These are phyloP conservation scores for Fusarium brevicatenulatum DNA, from an alignment of 2,329 filamentous ascomycete species.

Conservation along the genomic window DNA sequence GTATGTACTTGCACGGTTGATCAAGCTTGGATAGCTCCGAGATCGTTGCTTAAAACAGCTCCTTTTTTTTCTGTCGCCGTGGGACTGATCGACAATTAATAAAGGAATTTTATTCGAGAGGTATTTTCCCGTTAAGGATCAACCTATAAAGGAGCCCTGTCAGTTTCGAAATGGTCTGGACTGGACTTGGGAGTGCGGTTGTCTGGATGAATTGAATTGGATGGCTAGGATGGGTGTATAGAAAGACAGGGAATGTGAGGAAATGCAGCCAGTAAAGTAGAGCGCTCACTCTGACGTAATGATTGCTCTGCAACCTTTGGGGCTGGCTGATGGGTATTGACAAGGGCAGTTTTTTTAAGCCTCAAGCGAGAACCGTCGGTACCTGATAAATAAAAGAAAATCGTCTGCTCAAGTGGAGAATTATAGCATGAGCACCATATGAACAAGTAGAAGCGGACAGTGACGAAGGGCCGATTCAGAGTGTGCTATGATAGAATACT, in stretches of 20 bases:
- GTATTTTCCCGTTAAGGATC: conserved; percentile 22
- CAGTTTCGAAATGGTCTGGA: conserved; percentile 16
- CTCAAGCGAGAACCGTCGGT: conserved; percentile 29
- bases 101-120: neutral
- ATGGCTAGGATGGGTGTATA: conserved; percentile 3
- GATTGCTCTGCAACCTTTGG: conserved; percentile 11
- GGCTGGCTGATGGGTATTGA: conserved; percentile 16
- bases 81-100: conserved; percentile 15
- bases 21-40: conserved; percentile 42
- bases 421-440: conserved; percentile 7
- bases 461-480: conserved; percentile 25
- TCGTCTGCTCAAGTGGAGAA: conserved; percentile 28
- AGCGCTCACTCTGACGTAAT: conserved; percentile 42
- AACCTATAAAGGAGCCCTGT: conserved; percentile 29
- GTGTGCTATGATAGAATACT: neutral
- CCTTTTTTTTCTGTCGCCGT: conserved; percentile 2
- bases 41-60: conserved; percentile 33
- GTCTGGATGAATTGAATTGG: conserved; percentile 20
- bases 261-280: conserved; percentile 31
- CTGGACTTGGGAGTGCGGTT: conserved; percentile 15
- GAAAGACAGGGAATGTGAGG: conserved; percentile 32
- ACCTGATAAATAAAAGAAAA: conserved; percentile 26
- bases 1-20: conserved; percentile 17
- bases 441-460: neutral
- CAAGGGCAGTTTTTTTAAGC: conserved; percentile 25